These are phyloP conservation scores for Aspergillus sp. DNA, from an alignment of 2,329 filamentous ascomycete species.

Conservation along the genomic window DNA sequence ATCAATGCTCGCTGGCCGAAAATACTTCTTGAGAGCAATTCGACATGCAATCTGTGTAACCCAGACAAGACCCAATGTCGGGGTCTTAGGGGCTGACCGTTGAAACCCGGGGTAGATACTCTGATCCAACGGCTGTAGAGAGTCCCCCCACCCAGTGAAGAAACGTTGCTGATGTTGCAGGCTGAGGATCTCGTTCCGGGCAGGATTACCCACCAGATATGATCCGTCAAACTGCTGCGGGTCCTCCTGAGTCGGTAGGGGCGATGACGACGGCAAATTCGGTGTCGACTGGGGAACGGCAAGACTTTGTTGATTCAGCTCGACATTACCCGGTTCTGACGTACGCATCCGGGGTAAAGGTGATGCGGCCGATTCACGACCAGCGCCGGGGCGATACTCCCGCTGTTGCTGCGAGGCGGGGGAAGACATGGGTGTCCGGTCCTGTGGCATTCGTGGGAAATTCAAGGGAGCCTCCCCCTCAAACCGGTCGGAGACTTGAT, in stretches of 20 bases:
- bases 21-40: slow-evolving; percentile 75
- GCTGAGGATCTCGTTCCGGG: slow-evolving; percentile 58
- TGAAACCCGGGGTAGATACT: slow-evolving; percentile 14
- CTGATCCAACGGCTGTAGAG: slow-evolving; percentile 32
- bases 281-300: slow-evolving; percentile 27
- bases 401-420: slow-evolving; percentile 15
- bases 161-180: slow-evolving; percentile 90
- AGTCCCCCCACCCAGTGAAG: slow-evolving; percentile 94
- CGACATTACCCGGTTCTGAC: slow-evolving; percentile 13
- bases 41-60: slow-evolving; percentile 82
- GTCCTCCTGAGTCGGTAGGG: slow-evolving; percentile 28
- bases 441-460: slow-evolving; percentile 5
- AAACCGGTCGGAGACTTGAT: slow-evolving; percentile 93
- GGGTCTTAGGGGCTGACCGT: slow-evolving; percentile 65
- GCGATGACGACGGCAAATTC: slow-evolving; percentile 27
- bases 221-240: slow-evolving; percentile 27
- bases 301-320: slow-evolving; percentile 18
- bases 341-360: slow-evolving; percentile 19
- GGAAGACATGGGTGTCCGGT: slow-evolving; percentile 9
- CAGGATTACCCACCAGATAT: slow-evolving; percentile 40
- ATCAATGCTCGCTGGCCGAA: slow-evolving; percentile 43
- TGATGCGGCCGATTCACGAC: slow-evolving; percentile 21
- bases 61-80: slow-evolving; percentile 85
- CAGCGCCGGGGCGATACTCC: slow-evolving; percentile 10
- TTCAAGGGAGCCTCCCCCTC: slow-evolving; percentile 26